A percentile compares a stretch with the other conserved stretches of the same genome.
These are phyloP conservation scores for Plasmodium malariae DNA, from an alignment of 169 alveolate species.

Conservation along the genomic window DNA sequence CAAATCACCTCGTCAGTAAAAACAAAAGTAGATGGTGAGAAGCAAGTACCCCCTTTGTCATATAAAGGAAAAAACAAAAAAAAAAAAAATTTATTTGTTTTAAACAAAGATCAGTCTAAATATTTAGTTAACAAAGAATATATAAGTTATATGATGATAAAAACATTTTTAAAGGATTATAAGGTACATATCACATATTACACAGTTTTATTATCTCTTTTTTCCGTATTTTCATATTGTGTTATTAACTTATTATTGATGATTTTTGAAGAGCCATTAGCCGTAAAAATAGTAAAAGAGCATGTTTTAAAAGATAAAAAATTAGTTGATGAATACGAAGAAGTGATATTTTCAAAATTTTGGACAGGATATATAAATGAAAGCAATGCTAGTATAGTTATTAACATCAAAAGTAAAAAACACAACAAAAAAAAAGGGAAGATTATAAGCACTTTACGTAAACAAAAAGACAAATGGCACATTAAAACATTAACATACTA, in stretches of 20 bases:
- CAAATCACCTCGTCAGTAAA: no score
- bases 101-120: no score
- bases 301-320: slow-evolving; percentile 36
- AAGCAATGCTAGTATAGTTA: slow-evolving; percentile 17
- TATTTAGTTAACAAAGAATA: no score
- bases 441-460: slow-evolving; percentile 36
- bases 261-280: slow-evolving; percentile 46
- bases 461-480: slow-evolving; percentile 43
- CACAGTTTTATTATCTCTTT: slow-evolving; percentile 12
- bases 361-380: slow-evolving; percentile 68
- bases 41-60: no score
- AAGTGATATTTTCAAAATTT: slow-evolving; percentile 27
- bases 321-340: slow-evolving; percentile 51
- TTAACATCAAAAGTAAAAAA: slow-evolving; percentile 36
- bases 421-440: slow-evolving; percentile 37
- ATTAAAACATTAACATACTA: slow-evolving; percentile 70
- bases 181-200: slow-evolving; percentile 46
- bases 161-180: background rate
- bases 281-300: slow-evolving; percentile 50
- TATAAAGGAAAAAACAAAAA: no score
- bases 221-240: slow-evolving; percentile 43
- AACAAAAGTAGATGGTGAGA: no score
- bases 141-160: background rate
- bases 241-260: slow-evolving; percentile 10
- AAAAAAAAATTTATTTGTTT: no score